Conservation (phyloP, 768 basidiomycete species). For the Grammothele lineata region DNA sequence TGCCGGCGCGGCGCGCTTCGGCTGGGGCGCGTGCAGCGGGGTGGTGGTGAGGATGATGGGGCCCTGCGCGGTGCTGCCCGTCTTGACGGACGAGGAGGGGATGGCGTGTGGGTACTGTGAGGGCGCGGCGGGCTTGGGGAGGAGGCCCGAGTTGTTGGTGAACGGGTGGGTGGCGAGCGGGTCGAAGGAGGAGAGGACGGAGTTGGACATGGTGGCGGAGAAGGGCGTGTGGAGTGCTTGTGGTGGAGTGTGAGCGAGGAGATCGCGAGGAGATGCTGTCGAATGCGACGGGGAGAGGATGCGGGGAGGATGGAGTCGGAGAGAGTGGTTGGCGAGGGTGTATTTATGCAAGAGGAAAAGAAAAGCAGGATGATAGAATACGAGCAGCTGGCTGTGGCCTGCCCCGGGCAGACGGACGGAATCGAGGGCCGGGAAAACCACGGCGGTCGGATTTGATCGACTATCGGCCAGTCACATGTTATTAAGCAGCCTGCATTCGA, state of each 20-base stretch:
- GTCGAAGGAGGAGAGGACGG: slow-evolving; percentile 44
- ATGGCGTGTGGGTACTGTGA: slow-evolving; percentile 44
- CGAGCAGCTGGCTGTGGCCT: background rate
- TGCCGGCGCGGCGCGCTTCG: slow-evolving; percentile 17
- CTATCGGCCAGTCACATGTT: slow-evolving; percentile 8
- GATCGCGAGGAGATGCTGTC: background rate
- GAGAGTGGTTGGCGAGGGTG: background rate
- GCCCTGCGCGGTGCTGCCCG: slow-evolving; percentile 5
- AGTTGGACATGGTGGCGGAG: slow-evolving; percentile 24
- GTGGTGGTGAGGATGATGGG: slow-evolving; percentile 14
- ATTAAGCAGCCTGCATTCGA: background rate
- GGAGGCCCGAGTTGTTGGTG: slow-evolving; percentile 36
- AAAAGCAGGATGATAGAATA: slow-evolving; percentile 3
- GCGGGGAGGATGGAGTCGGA: background rate
- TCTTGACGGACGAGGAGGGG: slow-evolving; percentile 21
- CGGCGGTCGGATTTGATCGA: background rate
- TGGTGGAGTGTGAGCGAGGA: background rate
- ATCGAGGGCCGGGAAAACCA: slow-evolving; percentile 15
- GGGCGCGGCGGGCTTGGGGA: slow-evolving; percentile 39
- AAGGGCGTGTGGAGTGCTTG: background rate
- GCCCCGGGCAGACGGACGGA: too few relatives aligned
- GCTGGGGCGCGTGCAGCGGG: slow-evolving; percentile 23
- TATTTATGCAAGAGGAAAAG: slow-evolving; percentile 4
- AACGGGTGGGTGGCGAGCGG: slow-evolving; percentile 58
- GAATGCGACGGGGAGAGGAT: slow-evolving; percentile 1